Percentiles rank a stretch among this genome's conserved stretches.
Conservation (phyloP, 176 grass and related monocot genomes). For the Ensete ventricosum region DNA sequence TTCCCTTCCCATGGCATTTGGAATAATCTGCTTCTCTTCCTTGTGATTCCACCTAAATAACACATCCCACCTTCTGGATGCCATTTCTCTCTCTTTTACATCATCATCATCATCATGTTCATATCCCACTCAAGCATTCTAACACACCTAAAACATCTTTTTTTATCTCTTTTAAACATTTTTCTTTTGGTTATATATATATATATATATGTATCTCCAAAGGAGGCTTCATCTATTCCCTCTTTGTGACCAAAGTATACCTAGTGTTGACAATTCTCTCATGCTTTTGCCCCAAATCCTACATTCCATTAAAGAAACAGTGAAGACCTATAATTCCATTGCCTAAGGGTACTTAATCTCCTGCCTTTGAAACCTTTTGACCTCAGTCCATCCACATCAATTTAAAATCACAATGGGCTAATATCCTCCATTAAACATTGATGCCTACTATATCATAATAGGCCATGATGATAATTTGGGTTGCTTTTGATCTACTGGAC, state of each 20-base stretch:
- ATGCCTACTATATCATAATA: not conserved
- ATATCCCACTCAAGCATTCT: too few species aligned
- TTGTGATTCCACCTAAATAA: not conserved
- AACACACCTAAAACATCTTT: too few species aligned
- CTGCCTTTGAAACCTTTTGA: not conserved
- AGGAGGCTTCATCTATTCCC: too few species aligned
- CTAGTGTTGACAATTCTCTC: not conserved
- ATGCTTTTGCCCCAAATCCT: not conserved
- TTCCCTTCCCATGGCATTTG: not conserved
- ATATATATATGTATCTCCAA: too few species aligned
- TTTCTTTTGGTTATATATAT: too few species aligned
- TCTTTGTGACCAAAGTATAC: too few species aligned
- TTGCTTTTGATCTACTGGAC: not conserved
- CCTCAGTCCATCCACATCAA: not conserved
- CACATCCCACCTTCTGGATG: not conserved
- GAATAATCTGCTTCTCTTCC: not conserved
- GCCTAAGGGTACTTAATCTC: too few species aligned
- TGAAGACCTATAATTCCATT: slow-evolving; percentile 4
- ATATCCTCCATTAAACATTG: not conserved
- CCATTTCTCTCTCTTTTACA: not conserved
- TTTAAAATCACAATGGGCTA: not conserved
- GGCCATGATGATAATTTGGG: not conserved
- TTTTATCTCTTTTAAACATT: too few species aligned
- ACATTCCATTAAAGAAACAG: not conserved
- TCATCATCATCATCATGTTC: too few species aligned